A percentile compares a stretch with the other conserved stretches of the same genome.
Evolutionary conservation across 2,329 filamentous ascomycete genomes (phyloP).

Genomic region (Xylariaceae sp.): DNA sequence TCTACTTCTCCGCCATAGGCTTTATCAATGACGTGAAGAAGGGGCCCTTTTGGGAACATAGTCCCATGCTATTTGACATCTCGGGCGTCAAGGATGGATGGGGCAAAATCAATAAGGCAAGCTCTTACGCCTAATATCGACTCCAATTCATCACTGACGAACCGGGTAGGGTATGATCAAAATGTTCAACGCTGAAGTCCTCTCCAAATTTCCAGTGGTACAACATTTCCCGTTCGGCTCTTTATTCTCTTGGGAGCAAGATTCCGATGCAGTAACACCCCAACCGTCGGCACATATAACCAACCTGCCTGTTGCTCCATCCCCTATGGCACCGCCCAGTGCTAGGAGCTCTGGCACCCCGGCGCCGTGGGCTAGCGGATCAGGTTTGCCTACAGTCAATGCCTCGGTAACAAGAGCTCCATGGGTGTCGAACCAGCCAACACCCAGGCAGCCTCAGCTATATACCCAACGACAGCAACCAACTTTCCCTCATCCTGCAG

Average conservation of each 20-base stretch:
- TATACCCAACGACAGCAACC: slow-evolving; percentile 17
- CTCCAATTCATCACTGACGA: neutral
- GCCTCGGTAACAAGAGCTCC: slow-evolving; percentile 31
- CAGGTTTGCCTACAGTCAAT: slow-evolving; percentile 35
- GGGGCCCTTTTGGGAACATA: slow-evolving; percentile 96
- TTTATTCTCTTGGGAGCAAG: slow-evolving; percentile 71
- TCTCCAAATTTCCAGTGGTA: slow-evolving; percentile 97
- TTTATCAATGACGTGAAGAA: slow-evolving; percentile 98
- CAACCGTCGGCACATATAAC: slow-evolving; percentile 53
- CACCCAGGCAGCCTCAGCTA: slow-evolving; percentile 18
- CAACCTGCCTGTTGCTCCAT: slow-evolving; percentile 45
- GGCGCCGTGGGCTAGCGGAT: slow-evolving; percentile 43
- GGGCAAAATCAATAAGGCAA: slow-evolving; percentile 92
- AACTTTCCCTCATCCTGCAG: slow-evolving; percentile 13
- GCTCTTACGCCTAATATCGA: neutral
- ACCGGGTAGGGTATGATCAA: slow-evolving; percentile 81
- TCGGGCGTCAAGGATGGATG: slow-evolving; percentile 89
- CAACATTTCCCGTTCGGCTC: slow-evolving; percentile 88
- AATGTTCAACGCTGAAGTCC: slow-evolving; percentile 96
- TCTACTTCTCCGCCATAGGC: slow-evolving; percentile 94
- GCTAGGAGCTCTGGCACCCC: slow-evolving; percentile 33
- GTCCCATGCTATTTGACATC: slow-evolving; percentile 89
- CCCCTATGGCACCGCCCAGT: slow-evolving; percentile 26
- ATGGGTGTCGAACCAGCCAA: slow-evolving; percentile 20
- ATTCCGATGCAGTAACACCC: slow-evolving; percentile 54